These are phyloP conservation scores for Bruguiera sexangula DNA, from an alignment of 345 rosid species.

Conservation along the genomic window DNA sequence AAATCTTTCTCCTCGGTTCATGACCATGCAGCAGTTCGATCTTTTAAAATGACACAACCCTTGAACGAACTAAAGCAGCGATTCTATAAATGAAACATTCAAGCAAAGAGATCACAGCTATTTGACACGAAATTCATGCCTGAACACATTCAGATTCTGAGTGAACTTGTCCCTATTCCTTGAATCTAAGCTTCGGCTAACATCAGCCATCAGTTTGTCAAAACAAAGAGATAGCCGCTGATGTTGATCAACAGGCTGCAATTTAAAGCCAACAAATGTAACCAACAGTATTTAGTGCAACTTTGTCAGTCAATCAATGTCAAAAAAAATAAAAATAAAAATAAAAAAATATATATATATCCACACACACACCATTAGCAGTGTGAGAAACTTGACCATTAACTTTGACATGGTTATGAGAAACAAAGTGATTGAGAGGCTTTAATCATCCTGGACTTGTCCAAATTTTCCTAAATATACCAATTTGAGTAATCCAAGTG, in stretches of 20 bases:
- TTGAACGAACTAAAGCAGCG: neutral
- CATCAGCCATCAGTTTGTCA: conserved; percentile 89
- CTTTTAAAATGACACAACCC: conserved; percentile 7
- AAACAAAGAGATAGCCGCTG: conserved; percentile 79
- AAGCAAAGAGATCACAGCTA: conserved; percentile 23
- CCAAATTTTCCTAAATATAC: no score
- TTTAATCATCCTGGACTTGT: no score
- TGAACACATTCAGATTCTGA: conserved; percentile 79
- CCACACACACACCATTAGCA: no score
- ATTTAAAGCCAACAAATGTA: conserved; percentile 10
- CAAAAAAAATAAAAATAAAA: neutral
- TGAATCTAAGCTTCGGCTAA: conserved; percentile 75
- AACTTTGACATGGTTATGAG: no score
- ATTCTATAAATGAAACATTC: conserved; percentile 19
- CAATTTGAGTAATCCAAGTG: no score
- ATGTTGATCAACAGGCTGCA: conserved; percentile 91
- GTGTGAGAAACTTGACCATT: no score
- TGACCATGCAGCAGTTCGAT: conserved; percentile 10
- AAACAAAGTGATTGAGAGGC: no score
- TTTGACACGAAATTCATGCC: conserved; percentile 86
- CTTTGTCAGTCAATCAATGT: neutral
- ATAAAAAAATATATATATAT: no score
- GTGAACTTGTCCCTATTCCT: conserved; percentile 98
- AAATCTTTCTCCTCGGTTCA: conserved; percentile 8
- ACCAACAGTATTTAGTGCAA: conserved; percentile 3